These are phyloP conservation scores for Orbilia oligospora DNA, from an alignment of 2,329 filamentous ascomycete species.

Conservation along the genomic window DNA sequence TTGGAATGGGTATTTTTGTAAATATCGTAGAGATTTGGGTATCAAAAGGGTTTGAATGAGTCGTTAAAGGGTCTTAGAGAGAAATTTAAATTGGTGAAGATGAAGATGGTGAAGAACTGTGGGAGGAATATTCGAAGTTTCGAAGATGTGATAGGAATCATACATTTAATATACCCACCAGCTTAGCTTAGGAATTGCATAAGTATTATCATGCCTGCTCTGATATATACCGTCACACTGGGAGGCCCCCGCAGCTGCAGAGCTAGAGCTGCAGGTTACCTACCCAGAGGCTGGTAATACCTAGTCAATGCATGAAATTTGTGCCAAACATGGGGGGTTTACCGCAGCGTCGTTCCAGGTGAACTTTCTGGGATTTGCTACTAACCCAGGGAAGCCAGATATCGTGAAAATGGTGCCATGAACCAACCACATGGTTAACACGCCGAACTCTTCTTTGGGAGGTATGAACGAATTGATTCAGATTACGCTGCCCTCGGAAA, in stretches of 20 bases:
- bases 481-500: conserved; percentile 18
- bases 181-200: not conserved
- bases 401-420: conserved; percentile 15
- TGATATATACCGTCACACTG: not conserved
- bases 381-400: not conserved
- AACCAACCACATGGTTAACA: conserved; percentile 7
- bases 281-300: not conserved
- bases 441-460: conserved; percentile 6
- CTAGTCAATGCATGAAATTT: not conserved
- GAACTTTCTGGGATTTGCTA: conserved; percentile 2
- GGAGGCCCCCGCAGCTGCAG: conserved; percentile 14
- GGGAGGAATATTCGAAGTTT: not conserved
- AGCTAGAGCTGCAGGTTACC: conserved; percentile 2
- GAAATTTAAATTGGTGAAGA: too few species aligned
- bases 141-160: conserved; percentile 14
- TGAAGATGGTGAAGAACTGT: not conserved
- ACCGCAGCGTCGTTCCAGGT: conserved; percentile 7
- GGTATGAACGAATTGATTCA: conserved; percentile 5
- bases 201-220: not conserved
- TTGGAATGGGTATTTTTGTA: not conserved
- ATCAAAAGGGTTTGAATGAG: not conserved
- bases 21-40: not conserved
- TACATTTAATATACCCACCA: not conserved
- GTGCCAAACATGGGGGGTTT: not conserved
- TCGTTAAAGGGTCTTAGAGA: not conserved